These are phyloP conservation scores for Monilinia fructicola DNA, from an alignment of 2,329 filamentous ascomycete genomes.

Conservation along the genomic window DNA sequence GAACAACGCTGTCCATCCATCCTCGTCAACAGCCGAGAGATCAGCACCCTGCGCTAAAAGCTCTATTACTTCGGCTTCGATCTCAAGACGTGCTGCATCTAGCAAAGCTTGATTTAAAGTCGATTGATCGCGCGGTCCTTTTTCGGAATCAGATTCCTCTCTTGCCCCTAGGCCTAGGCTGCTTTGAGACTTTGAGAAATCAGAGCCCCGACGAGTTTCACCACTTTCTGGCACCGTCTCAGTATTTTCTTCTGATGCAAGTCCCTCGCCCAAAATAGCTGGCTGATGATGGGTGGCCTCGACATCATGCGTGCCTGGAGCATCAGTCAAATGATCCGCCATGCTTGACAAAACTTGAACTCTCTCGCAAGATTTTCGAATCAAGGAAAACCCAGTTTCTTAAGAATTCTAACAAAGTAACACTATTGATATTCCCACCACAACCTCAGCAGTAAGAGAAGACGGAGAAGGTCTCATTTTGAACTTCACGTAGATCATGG, in stretches of 20 bases:
- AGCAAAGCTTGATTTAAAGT: not conserved
- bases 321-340: not conserved
- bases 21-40: not conserved
- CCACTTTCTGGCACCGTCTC: not conserved
- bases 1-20: not conserved
- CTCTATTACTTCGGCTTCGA: not conserved
- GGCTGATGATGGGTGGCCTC: not conserved
- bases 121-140: not conserved
- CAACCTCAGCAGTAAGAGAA: not conserved
- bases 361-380: not conserved
- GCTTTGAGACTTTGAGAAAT: not conserved
- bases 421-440: not conserved
- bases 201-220: not conserved
- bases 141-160: not conserved
- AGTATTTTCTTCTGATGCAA: not conserved
- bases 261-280: not conserved
- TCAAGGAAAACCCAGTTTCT: not conserved
- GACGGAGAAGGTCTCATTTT: not conserved
- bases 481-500: not conserved
- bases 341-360: not conserved
- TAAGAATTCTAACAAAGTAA: not conserved
- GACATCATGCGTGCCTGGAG: not conserved
- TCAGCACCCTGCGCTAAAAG: not conserved
- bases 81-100: not conserved
- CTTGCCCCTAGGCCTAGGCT: not conserved